phyloP scores from a whole-genome alignment of 108 stramenopile genomes.

The Thalassiosira profunda region DNA sequence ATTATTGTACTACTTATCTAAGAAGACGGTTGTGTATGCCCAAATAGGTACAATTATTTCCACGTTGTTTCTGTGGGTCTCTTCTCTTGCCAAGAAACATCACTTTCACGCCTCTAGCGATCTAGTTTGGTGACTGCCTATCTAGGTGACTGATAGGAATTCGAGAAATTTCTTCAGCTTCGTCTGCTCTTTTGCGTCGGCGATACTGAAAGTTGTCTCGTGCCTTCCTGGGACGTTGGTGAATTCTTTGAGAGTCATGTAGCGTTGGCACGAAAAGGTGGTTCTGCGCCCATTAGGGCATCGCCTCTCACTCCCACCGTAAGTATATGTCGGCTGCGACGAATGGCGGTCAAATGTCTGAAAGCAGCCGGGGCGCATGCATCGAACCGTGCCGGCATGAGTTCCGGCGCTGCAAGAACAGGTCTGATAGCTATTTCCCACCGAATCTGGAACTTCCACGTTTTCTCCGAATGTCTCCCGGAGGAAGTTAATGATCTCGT shows the following conservation, averaged over 20 bases:
- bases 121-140: no score
- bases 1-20: no score
- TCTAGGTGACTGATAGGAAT: no score
- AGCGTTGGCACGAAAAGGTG: background rate
- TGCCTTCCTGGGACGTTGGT: background rate
- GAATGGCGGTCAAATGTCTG: background rate
- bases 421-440: background rate
- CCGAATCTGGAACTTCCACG: background rate
- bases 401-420: background rate
- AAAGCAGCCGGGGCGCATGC: background rate
- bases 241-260: background rate
- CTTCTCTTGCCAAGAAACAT: no score
- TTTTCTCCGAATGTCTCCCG: background rate
- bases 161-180: conserved; percentile 1
- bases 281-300: no score
- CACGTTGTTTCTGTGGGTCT: no score
- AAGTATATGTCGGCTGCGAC: background rate
- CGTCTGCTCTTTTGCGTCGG: background rate
- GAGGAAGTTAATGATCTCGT: conserved; percentile 3
- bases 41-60: no score
- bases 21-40: no score
- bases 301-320: no score
- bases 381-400: background rate
- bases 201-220: background rate
- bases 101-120: no score